Percentiles rank a stretch among this genome's conserved stretches.
Evolutionary conservation across 1,139 yeast genomes (phyloP).

Genomic region (Nakaseomyces kungkrabaensis): DNA sequence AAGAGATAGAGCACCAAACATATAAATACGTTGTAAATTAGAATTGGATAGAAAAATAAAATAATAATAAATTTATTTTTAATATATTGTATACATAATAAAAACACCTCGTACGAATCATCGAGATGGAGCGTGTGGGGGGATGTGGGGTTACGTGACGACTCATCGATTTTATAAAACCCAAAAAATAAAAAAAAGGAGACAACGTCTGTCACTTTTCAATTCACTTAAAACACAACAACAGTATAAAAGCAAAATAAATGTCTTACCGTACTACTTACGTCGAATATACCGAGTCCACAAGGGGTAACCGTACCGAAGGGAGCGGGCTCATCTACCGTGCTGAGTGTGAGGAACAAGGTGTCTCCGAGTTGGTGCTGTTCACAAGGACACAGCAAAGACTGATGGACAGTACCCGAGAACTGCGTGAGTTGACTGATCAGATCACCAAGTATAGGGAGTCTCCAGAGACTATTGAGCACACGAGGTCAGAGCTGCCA

Average conservation of each 20-base stretch:
- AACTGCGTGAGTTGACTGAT: constrained; percentile 13
- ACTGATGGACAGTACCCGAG: constrained; percentile 10
- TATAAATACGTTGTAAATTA: not conserved
- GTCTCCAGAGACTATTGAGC: constrained; percentile 6
- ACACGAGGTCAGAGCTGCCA: constrained; percentile 8
- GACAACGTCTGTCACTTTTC: too few species aligned
- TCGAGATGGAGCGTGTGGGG: not conserved
- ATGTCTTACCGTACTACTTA: not conserved
- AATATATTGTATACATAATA: too few species aligned
- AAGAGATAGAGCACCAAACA: constrained; percentile 7
- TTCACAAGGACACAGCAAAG: constrained; percentile 9
- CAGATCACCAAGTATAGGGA: constrained; percentile 7
- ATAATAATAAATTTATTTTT: not conserved
- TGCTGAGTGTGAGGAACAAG: constrained; percentile 5
- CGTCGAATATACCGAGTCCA: not conserved
- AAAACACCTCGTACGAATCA: not conserved
- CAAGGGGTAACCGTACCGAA: not conserved
- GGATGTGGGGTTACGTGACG: too few species aligned
- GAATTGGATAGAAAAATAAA: not conserved
- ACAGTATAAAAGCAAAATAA: not conserved
- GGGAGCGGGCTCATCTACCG: constrained; percentile 2
- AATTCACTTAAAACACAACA: not conserved
- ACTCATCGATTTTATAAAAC: too few species aligned
- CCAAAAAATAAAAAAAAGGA: too few species aligned
- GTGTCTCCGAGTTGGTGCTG: constrained; percentile 5